These are phyloP conservation scores for Penicillium lagena DNA, from an alignment of 495 filamentous ascomycete genomes.

Conservation along the genomic window DNA sequence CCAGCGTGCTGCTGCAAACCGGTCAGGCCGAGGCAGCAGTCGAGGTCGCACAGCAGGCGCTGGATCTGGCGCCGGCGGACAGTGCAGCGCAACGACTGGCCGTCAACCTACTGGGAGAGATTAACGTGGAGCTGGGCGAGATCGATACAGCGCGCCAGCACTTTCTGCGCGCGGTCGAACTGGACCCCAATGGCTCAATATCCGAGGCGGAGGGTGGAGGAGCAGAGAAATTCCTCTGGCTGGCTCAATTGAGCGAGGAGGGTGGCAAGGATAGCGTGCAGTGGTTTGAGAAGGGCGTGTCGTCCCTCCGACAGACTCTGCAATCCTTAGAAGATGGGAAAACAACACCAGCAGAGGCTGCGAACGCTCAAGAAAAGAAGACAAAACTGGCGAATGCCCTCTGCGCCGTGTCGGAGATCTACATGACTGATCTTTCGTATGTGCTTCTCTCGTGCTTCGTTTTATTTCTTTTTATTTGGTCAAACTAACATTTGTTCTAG, in stretches of 20 bases:
- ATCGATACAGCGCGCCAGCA: constrained; percentile 59
- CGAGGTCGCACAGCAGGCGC: constrained; percentile 55
- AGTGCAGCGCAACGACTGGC: constrained; percentile 50
- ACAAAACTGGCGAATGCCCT: constrained; percentile 76
- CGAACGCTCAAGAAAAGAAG: constrained; percentile 58
- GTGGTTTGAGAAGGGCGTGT: constrained; percentile 83
- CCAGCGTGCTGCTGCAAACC: constrained; percentile 62
- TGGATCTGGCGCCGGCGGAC: constrained; percentile 38
- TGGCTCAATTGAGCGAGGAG: constrained; percentile 85
- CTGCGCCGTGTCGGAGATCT: constrained; percentile 86
- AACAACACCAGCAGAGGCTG: constrained; percentile 31
- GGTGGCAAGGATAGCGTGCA: constrained; percentile 76
- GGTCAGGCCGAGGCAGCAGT: constrained; percentile 65
- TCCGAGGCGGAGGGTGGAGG: constrained; percentile 65
- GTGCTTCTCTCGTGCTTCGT: constrained; percentile 1
- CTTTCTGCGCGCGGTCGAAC: constrained; percentile 61
- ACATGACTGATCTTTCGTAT: constrained; percentile 90
- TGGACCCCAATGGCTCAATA: constrained; percentile 65
- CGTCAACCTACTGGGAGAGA: constrained; percentile 74
- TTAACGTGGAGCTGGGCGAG: constrained; percentile 78
- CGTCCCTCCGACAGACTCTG: constrained; percentile 60
- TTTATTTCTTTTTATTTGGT: constrained; percentile 1
- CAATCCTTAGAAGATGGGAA: constrained; percentile 40
- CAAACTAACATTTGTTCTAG: constrained; percentile 23
- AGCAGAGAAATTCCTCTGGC: constrained; percentile 90